Evolutionary conservation across 2,329 filamentous ascomycete genomes (phyloP).

Genomic region (Neocatenulostroma microsporum): DNA sequence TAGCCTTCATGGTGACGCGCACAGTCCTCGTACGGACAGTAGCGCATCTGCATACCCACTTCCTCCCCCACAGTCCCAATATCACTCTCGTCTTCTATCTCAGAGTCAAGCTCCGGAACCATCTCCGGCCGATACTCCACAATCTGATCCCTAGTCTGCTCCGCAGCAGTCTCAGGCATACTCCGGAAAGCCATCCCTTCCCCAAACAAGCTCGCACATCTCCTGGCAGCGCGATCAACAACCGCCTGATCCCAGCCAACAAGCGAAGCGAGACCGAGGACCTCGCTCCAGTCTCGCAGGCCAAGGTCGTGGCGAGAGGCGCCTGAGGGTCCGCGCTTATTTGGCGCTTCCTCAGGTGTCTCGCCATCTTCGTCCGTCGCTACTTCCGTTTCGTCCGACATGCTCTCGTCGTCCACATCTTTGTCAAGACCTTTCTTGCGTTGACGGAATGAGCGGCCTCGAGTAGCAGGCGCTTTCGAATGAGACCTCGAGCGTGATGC

Average conservation of each 20-base stretch:
- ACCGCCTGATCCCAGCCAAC: constrained; percentile 60
- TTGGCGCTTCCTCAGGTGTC: too few species aligned
- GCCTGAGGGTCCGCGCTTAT: neutral
- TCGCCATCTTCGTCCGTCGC: neutral
- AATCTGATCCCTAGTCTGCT: constrained; percentile 17
- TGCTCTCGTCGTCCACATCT: neutral
- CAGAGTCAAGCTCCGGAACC: constrained; percentile 22
- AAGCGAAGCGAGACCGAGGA: constrained; percentile 69
- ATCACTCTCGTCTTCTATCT: constrained; percentile 1
- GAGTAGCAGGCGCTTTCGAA: constrained; percentile 3
- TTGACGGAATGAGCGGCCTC: constrained; percentile 4
- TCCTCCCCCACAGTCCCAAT: neutral
- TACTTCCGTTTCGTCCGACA: constrained; percentile 1
- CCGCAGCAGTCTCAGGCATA: constrained; percentile 16
- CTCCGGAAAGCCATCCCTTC: constrained; percentile 57
- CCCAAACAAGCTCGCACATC: constrained; percentile 69
- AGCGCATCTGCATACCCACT: neutral
- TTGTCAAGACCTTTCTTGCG: neutral
- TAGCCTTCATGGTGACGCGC: constrained; percentile 19
- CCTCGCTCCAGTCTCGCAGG: constrained; percentile 74
- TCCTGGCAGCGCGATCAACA: constrained; percentile 60
- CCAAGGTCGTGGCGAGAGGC: constrained; percentile 25
- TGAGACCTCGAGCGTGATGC: constrained; percentile 3
- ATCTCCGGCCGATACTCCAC: constrained; percentile 30
- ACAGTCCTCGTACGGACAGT: constrained; percentile 24